Base-by-base conservation (phyloP, 116 monocot genomes). In the Phalaenopsis hybrid region DNA sequence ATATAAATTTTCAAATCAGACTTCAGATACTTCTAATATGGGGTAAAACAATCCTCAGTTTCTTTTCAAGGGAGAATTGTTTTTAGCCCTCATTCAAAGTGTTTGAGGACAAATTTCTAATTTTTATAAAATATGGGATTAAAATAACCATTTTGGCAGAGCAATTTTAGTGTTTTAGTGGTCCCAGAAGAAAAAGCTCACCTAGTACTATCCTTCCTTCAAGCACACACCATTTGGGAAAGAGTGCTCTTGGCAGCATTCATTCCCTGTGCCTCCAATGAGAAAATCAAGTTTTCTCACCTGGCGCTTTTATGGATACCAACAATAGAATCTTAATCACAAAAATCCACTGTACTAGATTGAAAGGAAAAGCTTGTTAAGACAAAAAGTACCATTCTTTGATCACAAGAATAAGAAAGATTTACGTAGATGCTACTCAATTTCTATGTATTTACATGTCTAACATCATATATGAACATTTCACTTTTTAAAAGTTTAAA, bases 221-320 rank as follows among this genome's bases (percentile, higher is more conserved):
- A 33, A 75, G 33, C 33, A 33, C 75, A 45, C 44, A 74, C 74
- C 41, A 74, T 76, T 48, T 77, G 23, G 77, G 77, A 77, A 77
- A 77, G 77, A 52, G 77, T 51, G 77, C 50, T 51, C 51, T 77
- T 77, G 77, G 44, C 77, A 51, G n/a, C 51, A 77, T 12, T 21
- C 77, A 25, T 21, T 77, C 77, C 51, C 51, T 77, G 48, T 48
- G 28, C 51, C 77, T 52, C 23, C 8, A 23, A 51, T 55, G 55
- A 55, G 15, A 15, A 37, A 50, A 37, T 8, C 58, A 57, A 79
- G 7, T 48, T 79, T 59, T 63, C 23, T 79, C 79, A 61, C 41
- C 43, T 79, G 12, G 6, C 31, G 8, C 25, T 18, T 52, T 33
- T 55, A 78, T 23, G 50, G 25, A 52, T 33, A 28, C 23, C 78